Conservation (phyloP, 768 basidiomycete genomes). For the Xerocomellus intermedius region DNA sequence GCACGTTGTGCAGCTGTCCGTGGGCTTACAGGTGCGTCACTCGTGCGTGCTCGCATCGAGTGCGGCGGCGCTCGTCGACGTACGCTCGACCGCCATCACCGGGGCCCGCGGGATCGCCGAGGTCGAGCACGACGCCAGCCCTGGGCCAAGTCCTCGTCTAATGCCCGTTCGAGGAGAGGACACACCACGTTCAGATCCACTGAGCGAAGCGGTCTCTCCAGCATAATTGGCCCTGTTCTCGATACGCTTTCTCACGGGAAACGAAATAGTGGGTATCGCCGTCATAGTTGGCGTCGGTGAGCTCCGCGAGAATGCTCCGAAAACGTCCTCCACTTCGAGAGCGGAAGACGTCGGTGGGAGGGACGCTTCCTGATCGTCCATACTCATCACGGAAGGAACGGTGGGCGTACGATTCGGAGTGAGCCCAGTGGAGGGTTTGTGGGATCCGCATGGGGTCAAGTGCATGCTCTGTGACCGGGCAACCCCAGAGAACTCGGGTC, state of each 20-base stretch:
- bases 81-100: too few species aligned
- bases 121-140: slow-evolving; percentile 2
- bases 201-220: slow-evolving; percentile 5
- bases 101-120: neutral
- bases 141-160: neutral
- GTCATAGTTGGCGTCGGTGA: neutral
- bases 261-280: slow-evolving; percentile 14
- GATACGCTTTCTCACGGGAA: slow-evolving; percentile 20
- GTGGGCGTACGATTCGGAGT: slow-evolving; percentile 1
- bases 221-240: neutral
- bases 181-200: neutral
- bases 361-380: neutral
- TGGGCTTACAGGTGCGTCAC: slow-evolving; percentile 7
- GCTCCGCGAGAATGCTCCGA: neutral
- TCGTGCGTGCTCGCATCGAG: neutral
- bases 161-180: neutral
- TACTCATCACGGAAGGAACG: neutral
- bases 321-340: neutral
- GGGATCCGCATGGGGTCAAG: too few species aligned
- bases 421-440: too few species aligned
- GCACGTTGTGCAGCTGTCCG: slow-evolving; percentile 20
- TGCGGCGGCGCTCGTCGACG: neutral
- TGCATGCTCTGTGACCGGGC: too few species aligned
- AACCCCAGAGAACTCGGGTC: neutral
- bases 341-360: neutral